Base-by-base conservation (phyloP, 768 basidiomycete genomes). In the Suillus cothurnatus region DNA sequence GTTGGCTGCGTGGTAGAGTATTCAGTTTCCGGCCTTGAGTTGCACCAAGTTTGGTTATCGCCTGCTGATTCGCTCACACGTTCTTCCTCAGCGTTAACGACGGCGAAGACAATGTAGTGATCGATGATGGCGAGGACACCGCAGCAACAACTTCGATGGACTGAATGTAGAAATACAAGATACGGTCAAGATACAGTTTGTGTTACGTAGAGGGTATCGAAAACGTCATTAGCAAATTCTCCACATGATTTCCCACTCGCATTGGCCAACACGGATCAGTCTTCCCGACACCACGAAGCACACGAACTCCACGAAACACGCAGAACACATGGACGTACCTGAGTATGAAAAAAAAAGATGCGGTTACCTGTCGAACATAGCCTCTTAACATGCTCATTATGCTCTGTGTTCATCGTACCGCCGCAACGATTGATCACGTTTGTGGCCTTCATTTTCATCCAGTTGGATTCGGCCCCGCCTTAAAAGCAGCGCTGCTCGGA, bases 41-140 rank as follows among this genome's bases (percentile, higher is more conserved):
- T 59, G 39, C 11, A 26, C 58, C 39, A 59, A 59, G 58, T 59
- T 59, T 59, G 58, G 58, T 12, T 59, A 59, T 59, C 23, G 38
- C 19, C 58, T 11, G 26, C 17, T 41, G 19, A 59, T 28, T 59
- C 39, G 58, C 38, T 59, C 58, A 59, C 58, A 59, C 58, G 58
- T 59, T 59, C 58, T 28, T 59, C 58, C 26, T 41, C 39, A 41
- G 19, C 39, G 38, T 26, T 12, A 31, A 59, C 26, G 19, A 28
- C 58, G 39, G 26, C 28, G 58, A 59, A 19, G 26, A 43, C 39
- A 59, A 21, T 28, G 26, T 55, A 28, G 19, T 14, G 38, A 39
- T 59, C 38, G 58, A 21, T 28, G 39, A 43, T 41, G 39, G 39
- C 58, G 19, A 7, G 19, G 58, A 59, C 58, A 41, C 58, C 19